Evolutionary conservation across 805 yeast species (phyloP).

Genomic region (Ogataea wickerhamii): DNA sequence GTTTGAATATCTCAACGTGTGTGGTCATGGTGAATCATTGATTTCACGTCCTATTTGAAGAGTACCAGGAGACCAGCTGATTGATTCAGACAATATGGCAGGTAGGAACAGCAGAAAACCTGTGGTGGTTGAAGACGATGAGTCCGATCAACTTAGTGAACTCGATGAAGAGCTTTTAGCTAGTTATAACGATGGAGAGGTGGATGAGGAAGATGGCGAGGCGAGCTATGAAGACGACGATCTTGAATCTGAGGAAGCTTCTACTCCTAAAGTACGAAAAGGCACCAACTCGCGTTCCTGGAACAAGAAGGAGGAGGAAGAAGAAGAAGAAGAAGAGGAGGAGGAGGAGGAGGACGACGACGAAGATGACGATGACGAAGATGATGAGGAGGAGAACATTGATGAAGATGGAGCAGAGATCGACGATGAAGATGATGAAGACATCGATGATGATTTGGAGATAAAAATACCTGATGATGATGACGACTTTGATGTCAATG

Average conservation of each 20-base stretch:
- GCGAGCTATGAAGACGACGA: neutral
- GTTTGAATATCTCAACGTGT: no score
- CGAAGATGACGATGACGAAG: conserved; percentile 14
- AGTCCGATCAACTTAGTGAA: conserved; percentile 1
- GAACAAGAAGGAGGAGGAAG: neutral
- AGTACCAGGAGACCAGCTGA: no score
- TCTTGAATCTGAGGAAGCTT: neutral
- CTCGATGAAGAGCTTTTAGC: conserved; percentile 1
- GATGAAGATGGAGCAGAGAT: conserved; percentile 10
- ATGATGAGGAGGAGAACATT: conserved; percentile 4
- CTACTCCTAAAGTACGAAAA: neutral
- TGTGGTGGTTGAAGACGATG: neutral
- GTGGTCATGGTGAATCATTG: no score
- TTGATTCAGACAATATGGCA: no score
- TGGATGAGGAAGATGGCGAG: neutral
- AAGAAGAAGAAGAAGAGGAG: conserved; percentile 1
- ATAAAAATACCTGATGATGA: conserved; percentile 19
- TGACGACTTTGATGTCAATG: conserved; percentile 14
- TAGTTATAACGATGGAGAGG: conserved; percentile 3
- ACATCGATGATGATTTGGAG: conserved; percentile 19
- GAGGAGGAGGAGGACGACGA: conserved; percentile 15
- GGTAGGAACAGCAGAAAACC: no score
- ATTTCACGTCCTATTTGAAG: no score
- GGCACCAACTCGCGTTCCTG: neutral
- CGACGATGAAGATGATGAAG: conserved; percentile 17